Evolutionary conservation across 225 moss, liverwort and hornwort species (phyloP).

Genomic region (Sphagnum tenellum): DNA sequence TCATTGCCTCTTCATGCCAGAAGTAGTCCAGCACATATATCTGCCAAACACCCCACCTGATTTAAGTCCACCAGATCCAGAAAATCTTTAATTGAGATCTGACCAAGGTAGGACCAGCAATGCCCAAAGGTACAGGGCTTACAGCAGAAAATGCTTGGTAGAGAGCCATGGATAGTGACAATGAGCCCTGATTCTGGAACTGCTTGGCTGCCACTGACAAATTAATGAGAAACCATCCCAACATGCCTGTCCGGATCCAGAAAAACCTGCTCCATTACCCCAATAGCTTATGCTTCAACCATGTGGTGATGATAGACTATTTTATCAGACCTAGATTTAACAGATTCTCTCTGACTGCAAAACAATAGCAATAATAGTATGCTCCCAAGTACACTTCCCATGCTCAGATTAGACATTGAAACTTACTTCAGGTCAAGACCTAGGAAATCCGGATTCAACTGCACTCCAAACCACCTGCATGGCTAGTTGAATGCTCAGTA

Average conservation of each 20-base stretch:
- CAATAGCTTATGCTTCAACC: too few relatives aligned
- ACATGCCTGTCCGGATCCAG: constrained; percentile 98
- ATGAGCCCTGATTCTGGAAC: constrained; percentile 44
- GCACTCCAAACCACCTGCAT: constrained; percentile 94
- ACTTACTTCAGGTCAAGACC: constrained; percentile 86
- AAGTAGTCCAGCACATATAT: constrained; percentile 92
- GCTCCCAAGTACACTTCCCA: too few relatives aligned
- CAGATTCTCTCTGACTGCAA: too few relatives aligned
- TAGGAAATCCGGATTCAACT: constrained; percentile 78
- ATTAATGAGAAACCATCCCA: constrained; percentile 88
- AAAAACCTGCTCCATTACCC: constrained; percentile 55
- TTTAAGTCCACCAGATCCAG: too few relatives aligned
- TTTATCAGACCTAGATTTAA: too few relatives aligned
- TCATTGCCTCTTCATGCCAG: constrained; percentile 98
- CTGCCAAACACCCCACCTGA: constrained; percentile 21
- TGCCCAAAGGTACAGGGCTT: constrained; percentile 7
- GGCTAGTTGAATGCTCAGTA: background rate
- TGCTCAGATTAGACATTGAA: too few relatives aligned
- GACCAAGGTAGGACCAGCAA: background rate
- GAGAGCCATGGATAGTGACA: constrained; percentile 72
- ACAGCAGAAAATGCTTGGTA: constrained; percentile 72
- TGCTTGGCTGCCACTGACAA: constrained; percentile 87
- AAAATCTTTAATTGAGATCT: background rate
- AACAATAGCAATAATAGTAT: too few relatives aligned
- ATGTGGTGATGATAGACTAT: too few relatives aligned